Evolutionary conservation across 2,329 filamentous ascomycete species (phyloP).

Genomic region (Pseudodiploospora longispora): DNA sequence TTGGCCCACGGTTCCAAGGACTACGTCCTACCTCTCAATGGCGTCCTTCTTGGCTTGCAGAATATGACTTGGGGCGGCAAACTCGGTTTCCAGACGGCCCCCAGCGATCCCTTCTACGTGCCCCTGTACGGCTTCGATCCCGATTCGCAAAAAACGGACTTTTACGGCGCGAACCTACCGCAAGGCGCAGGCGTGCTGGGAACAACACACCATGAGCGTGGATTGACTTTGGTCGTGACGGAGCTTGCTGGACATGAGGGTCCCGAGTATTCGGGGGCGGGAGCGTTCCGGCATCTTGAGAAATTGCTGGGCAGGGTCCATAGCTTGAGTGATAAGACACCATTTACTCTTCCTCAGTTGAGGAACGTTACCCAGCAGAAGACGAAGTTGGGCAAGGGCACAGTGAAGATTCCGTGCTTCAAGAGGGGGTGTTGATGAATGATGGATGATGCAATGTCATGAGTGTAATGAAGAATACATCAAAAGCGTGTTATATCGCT

Average conservation of each 20-base stretch:
- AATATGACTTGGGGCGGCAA: constrained; percentile 74
- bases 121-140: constrained; percentile 29
- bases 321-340: constrained; percentile 35
- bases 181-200: constrained; percentile 62
- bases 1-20: constrained; percentile 66
- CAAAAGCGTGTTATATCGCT: no score
- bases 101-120: constrained; percentile 58
- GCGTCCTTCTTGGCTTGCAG: constrained; percentile 64
- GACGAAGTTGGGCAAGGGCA: constrained; percentile 15
- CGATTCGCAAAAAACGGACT: constrained; percentile 35
- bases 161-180: constrained; percentile 35
- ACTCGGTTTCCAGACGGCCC: constrained; percentile 58
- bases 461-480: no score
- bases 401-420: constrained; percentile 10
- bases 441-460: no score
- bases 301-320: constrained; percentile 64
- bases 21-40: constrained; percentile 59
- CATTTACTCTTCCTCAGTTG: constrained; percentile 25
- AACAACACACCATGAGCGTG: constrained; percentile 62
- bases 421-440: no score
- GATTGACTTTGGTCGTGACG: constrained; percentile 62
- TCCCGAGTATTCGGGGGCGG: constrained; percentile 60
- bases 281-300: constrained; percentile 65
- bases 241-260: constrained; percentile 59
- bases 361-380: constrained; percentile 11